A percentile compares a stretch with the other conserved stretches of the same genome.
phyloP scores from a whole-genome alignment of 148 eudicot genomes.

The Talinum fruticosum region DNA sequence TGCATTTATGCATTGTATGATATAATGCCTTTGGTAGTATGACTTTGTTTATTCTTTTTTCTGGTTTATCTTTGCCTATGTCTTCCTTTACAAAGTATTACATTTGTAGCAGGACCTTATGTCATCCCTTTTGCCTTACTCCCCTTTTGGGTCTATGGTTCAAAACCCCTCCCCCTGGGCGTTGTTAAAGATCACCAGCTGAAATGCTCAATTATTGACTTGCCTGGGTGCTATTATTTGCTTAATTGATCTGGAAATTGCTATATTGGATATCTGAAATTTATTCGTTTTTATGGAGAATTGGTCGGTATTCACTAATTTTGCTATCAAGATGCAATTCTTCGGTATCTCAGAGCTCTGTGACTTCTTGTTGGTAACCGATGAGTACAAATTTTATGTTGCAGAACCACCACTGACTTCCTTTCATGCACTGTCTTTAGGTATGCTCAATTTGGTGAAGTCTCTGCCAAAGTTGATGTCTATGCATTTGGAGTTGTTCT shows the following conservation, averaged over 20 bases:
- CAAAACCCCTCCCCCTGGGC: too few relatives aligned
- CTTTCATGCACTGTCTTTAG: slow-evolving; percentile 27
- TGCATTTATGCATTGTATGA: too few relatives aligned
- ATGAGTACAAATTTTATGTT: not conserved
- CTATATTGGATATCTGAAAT: not conserved
- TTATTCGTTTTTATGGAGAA: not conserved
- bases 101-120: not conserved
- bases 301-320: not conserved
- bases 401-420: not conserved
- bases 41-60: not conserved
- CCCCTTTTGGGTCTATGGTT: too few relatives aligned
- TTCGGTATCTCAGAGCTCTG: not conserved
- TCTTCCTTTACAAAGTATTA: not conserved
- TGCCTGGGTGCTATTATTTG: not conserved
- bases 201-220: not conserved
- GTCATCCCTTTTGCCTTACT: not conserved
- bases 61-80: not conserved
- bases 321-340: not conserved
- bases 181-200: not conserved
- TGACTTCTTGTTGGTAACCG: not conserved
- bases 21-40: not conserved
- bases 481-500: slow-evolving; percentile 87
- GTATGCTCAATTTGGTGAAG: slow-evolving; percentile 66
- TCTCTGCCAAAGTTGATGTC: slow-evolving; percentile 71
- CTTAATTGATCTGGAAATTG: not conserved